These are phyloP conservation scores for Centrapalus pauciflorus DNA, from an alignment of 129 eudicot species.

Conservation along the genomic window DNA sequence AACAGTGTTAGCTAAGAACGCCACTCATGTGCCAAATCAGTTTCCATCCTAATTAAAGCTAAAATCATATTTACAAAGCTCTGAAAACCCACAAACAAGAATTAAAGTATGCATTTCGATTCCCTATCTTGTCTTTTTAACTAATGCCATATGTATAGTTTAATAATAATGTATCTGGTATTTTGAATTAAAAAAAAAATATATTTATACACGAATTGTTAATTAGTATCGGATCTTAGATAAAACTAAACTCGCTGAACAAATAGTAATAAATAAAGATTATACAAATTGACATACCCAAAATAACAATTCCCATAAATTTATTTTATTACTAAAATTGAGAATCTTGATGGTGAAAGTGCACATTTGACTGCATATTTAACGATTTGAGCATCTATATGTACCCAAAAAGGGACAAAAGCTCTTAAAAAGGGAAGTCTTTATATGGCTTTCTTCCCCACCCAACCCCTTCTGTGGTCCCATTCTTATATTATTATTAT, in stretches of 20 bases:
- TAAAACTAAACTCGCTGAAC: background rate
- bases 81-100: too few species aligned
- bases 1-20: constrained; percentile 14
- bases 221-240: background rate
- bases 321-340: background rate
- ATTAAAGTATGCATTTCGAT: constrained; percentile 7
- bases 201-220: too few species aligned
- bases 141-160: constrained; percentile 9
- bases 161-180: too few species aligned
- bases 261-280: background rate
- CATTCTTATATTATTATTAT: background rate
- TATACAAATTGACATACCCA: background rate
- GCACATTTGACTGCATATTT: constrained; percentile 28
- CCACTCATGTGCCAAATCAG: background rate
- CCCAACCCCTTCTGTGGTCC: constrained; percentile 8
- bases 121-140: constrained; percentile 27
- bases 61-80: constrained; percentile 16
- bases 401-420: constrained; percentile 23
- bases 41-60: background rate
- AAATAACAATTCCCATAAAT: background rate
- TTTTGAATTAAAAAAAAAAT: too few species aligned
- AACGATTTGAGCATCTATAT: constrained; percentile 19
- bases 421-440: constrained; percentile 21
- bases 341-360: constrained; percentile 36
- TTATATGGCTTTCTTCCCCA: background rate